A percentile compares a stretch with the other conserved stretches of the same genome.
Evolutionary conservation across 2,329 filamentous ascomycete species (phyloP).

Genomic region (Aspergillus pseudoviridinutans): DNA sequence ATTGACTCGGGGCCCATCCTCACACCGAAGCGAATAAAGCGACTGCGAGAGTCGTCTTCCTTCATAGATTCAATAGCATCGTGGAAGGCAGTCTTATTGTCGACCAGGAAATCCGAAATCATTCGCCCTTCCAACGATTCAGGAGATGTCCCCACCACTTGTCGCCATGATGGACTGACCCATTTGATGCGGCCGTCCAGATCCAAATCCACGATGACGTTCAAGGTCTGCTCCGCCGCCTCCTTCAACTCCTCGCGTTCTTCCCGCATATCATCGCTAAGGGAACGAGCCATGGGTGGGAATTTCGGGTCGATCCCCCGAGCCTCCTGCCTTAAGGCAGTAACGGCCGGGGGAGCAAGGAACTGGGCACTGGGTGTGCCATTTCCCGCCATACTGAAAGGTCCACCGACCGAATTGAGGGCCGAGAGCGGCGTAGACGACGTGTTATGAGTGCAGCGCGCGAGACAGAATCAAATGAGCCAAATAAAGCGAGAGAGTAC

Average conservation of each 20-base stretch:
- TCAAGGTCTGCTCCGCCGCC: constrained; percentile 92
- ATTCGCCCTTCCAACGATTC: constrained; percentile 69
- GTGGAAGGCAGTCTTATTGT: constrained; percentile 74
- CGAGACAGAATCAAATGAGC: constrained; percentile 4
- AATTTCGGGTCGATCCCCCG: constrained; percentile 33
- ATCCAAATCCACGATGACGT: constrained; percentile 91
- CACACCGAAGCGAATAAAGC: constrained; percentile 78
- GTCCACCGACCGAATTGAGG: constrained; percentile 10
- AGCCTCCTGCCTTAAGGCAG: constrained; percentile 42
- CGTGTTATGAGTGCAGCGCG: background rate
- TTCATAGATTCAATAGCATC: constrained; percentile 85
- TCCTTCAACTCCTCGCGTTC: constrained; percentile 91
- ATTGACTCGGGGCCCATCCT: constrained; percentile 66
- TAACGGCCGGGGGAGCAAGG: constrained; percentile 43
- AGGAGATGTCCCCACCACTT: constrained; percentile 78
- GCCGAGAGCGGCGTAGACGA: constrained; percentile 3
- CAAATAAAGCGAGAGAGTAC: constrained; percentile 8
- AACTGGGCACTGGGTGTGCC: constrained; percentile 34
- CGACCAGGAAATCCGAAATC: constrained; percentile 76
- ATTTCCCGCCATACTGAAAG: constrained; percentile 41
- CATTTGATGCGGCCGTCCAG: constrained; percentile 87
- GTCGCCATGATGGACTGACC: constrained; percentile 94
- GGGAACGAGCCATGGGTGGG: constrained; percentile 53
- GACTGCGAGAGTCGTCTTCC: constrained; percentile 87
- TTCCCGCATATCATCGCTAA: constrained; percentile 87